phyloP scores from a whole-genome alignment of 1,139 yeast species.

The Suhomyces choctaworum region DNA sequence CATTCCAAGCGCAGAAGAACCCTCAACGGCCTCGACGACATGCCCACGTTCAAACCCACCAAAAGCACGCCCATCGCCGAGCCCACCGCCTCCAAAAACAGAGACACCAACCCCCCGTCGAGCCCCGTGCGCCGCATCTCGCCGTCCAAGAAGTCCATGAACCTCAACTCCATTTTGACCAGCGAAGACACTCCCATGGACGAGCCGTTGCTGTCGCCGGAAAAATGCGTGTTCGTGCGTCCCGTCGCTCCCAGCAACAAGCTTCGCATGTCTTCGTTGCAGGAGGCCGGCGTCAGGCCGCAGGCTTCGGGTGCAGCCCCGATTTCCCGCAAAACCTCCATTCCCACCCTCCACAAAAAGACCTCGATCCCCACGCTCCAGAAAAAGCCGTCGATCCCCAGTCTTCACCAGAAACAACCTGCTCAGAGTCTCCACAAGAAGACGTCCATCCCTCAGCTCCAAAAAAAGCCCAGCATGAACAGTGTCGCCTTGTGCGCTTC shows the following conservation, averaged over 20 bases:
- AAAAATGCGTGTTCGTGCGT: constrained; percentile 20
- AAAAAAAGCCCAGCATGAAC: constrained; percentile 22
- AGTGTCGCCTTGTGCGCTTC: constrained; percentile 11
- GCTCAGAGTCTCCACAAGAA: constrained; percentile 21
- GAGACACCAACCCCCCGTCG: constrained; percentile 6
- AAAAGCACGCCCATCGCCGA: background rate
- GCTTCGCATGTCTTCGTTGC: constrained; percentile 31
- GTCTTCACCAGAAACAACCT: constrained; percentile 19
- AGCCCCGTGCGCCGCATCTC: constrained; percentile 32
- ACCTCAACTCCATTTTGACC: constrained; percentile 35
- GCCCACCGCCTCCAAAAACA: background rate
- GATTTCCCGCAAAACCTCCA: constrained; percentile 2
- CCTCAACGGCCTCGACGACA: constrained; percentile 27
- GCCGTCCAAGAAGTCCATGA: constrained; percentile 43
- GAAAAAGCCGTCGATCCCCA: constrained; percentile 13
- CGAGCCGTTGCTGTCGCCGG: constrained; percentile 5
- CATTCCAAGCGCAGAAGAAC: constrained; percentile 26
- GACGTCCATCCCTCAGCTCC: constrained; percentile 18
- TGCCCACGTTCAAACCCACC: constrained; percentile 16
- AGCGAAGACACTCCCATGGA: constrained; percentile 11
- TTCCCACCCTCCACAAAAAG: constrained; percentile 14
- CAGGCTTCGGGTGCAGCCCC: no score
- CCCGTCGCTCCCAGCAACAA: constrained; percentile 31
- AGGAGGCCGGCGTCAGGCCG: constrained; percentile 40
- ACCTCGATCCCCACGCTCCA: constrained; percentile 13